Evolutionary conservation across 192 early-diverging fungal genomes (phyloP), one percentile per base, ranked within the genome.

Genomic region (Lobosporangium transversale): DNA sequence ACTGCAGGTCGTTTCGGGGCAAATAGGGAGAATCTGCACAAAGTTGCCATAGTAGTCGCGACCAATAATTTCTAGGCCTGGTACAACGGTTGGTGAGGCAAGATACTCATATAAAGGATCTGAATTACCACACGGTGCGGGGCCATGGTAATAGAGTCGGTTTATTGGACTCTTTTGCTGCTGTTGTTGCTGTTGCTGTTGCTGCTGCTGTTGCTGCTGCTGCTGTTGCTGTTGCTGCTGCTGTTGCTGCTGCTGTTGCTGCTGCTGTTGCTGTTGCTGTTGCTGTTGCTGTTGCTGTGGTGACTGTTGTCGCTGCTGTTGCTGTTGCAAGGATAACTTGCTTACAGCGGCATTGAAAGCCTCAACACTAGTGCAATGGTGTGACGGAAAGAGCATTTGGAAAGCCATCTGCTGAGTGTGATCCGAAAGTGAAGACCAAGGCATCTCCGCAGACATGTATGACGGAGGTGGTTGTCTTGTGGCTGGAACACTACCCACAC

Each of bases 11-110:
- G 71, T 76, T 17, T 76, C 71, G 24, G 71, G 71, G 23, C 71
- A 76, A 33, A 76, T 76, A 7, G 71, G 71, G 36, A 76, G 64
- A 30, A 76, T 76, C 18, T 76, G 71, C 23, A 76, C 71, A 53
- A 66, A 76, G 29, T 76, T 76, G 7, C 71, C 63, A 24, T 76
- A 76, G 29, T 54, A 76, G 21, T 76, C 71, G 14, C 66, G 64
- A 3, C 71, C 71, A 44, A 76, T 76, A 30, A 76, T 76, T 45
- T 76, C 71, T 21, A 76, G 26, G 4, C 71, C 71, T 49, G 71
- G 71, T 2, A 76, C 71, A 56, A 76, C 33, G 0, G 71, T 76
- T 1, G 71, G 64, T 10, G 71, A 76, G 0, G 71, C 71, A 8
- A 76, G 52, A 2, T 76, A 76, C 45, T 76, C 71, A 30, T 76